phyloP scores from a whole-genome alignment of 2,329 filamentous ascomycete species.

The Trichoderma pleuroti region DNA sequence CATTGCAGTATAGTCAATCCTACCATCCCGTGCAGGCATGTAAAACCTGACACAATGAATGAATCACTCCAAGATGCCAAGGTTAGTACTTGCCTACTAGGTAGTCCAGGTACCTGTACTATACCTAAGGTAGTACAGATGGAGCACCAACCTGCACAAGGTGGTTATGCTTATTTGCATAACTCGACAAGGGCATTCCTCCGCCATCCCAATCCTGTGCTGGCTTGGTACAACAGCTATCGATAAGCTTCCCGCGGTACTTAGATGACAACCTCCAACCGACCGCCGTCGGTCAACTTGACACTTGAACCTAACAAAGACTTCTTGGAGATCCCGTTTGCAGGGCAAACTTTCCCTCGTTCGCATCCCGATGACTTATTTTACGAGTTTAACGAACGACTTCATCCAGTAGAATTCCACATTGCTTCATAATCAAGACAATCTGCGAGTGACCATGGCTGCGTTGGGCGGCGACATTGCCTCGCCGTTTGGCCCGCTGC shows the following conservation, averaged over 20 bases:
- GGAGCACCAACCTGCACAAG: background rate
- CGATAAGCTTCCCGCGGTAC: conserved; percentile 8
- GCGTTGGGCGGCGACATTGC: conserved; percentile 35
- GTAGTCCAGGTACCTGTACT: too few species aligned
- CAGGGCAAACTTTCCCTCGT: background rate
- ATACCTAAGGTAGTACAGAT: too few species aligned
- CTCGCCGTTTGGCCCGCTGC: conserved; percentile 54
- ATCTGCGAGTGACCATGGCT: conserved; percentile 28
- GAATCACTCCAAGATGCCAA: background rate
- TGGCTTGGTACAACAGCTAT: background rate
- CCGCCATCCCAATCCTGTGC: background rate
- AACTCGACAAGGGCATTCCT: background rate
- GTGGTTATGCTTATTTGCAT: background rate
- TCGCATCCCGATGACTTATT: background rate
- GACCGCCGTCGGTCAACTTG: background rate
- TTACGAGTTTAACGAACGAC: background rate
- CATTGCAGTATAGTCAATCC: background rate
- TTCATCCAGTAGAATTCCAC: background rate
- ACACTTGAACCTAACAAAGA: background rate
- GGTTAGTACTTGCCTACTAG: too few species aligned
- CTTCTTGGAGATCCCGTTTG: background rate
- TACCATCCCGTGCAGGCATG: background rate
- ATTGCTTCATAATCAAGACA: background rate
- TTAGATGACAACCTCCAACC: conserved; percentile 14
- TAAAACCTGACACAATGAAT: background rate